Percentiles rank a stretch among this genome's conserved stretches.
Evolutionary conservation across 352 stramenopile genomes (phyloP).

Genomic region (Phytophthora lateralis): DNA sequence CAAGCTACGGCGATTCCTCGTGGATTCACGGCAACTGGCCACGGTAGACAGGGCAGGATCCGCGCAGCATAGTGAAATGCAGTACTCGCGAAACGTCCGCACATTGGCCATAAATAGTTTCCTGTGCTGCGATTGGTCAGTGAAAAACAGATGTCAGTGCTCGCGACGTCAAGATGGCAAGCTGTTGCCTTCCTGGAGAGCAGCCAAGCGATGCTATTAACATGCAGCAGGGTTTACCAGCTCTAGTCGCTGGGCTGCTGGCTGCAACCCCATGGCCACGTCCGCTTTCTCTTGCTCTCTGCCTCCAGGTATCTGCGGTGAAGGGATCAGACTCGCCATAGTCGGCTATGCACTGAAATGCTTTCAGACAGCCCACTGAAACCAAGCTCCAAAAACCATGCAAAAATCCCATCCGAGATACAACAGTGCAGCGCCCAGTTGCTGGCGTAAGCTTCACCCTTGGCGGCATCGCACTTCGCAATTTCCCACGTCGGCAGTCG

Average conservation of each 20-base stretch:
- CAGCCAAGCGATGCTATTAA: not conserved
- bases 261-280: not conserved
- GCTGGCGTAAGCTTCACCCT: conserved; percentile 25
- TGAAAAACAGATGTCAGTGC: not conserved
- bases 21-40: conserved; percentile 11
- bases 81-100: conserved; percentile 11
- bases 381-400: conserved; percentile 42
- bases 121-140: not conserved
- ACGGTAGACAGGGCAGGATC: conserved; percentile 23
- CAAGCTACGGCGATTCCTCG: no score
- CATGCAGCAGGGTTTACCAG: no score
- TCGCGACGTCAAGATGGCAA: not conserved
- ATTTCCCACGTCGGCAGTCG: conserved; percentile 16
- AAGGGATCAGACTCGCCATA: conserved; percentile 14
- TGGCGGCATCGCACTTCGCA: conserved; percentile 29
- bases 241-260: no score
- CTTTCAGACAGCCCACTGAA: conserved; percentile 34
- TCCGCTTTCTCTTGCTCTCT: not conserved
- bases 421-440: conserved; percentile 22
- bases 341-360: conserved; percentile 7
- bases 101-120: conserved; percentile 2
- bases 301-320: not conserved
- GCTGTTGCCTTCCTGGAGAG: no score
- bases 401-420: conserved; percentile 41
- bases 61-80: conserved; percentile 21